Percentiles rank a stretch among this genome's conserved stretches.
These are phyloP conservation scores for Phlyctochytrium arcticum DNA, from an alignment of 192 early-diverging fungal genomes.

Conservation along the genomic window DNA sequence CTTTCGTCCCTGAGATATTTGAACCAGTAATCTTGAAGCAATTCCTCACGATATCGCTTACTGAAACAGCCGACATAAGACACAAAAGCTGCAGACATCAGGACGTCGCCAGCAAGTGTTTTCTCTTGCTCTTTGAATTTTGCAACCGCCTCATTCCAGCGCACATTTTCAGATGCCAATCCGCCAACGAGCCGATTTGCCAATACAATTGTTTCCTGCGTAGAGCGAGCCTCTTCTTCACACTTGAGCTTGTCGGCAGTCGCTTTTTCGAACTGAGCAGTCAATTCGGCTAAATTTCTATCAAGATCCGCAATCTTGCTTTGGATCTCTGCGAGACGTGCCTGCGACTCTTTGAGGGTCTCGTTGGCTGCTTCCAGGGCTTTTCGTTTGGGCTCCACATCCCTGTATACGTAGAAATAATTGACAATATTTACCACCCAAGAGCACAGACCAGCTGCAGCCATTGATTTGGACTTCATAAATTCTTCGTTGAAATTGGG, in stretches of 20 bases:
- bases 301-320: conserved; percentile 59
- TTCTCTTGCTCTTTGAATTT: conserved; percentile 67
- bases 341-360: conserved; percentile 52
- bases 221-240: conserved; percentile 61
- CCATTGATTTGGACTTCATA: conserved; percentile 61
- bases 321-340: conserved; percentile 54
- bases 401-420: conserved; percentile 60
- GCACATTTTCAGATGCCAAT: conserved; percentile 63
- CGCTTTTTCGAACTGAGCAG: conserved; percentile 63
- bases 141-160: conserved; percentile 61
- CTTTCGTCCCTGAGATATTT: conserved; percentile 40
- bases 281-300: conserved; percentile 53
- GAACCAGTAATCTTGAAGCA: conserved; percentile 56
- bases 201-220: conserved; percentile 59
- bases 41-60: conserved; percentile 57
- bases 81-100: conserved; percentile 57
- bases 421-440: conserved; percentile 63
- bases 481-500: conserved; percentile 66
- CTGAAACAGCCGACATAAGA: conserved; percentile 66
- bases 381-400: conserved; percentile 62
- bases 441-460: conserved; percentile 60
- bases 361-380: conserved; percentile 53
- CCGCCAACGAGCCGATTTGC: conserved; percentile 63
- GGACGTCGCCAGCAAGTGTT: conserved; percentile 58
- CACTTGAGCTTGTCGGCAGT: conserved; percentile 59